A percentile compares a stretch with the other conserved stretches of the same genome.
Evolutionary conservation across 129 eudicot species (phyloP).

Genomic region (Flaveria robusta): DNA sequence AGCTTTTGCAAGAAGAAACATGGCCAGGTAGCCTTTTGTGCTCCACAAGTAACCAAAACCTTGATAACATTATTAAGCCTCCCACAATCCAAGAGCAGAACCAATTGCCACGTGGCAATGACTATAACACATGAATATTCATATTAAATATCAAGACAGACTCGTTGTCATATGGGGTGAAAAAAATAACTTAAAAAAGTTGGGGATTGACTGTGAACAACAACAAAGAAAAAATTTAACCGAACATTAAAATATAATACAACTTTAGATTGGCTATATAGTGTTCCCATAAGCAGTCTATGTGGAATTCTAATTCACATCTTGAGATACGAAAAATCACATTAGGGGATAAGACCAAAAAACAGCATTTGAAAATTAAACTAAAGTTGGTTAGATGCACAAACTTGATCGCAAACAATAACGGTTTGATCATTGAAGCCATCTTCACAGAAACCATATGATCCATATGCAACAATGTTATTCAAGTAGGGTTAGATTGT

Average conservation of each 20-base stretch:
- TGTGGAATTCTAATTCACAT: constrained; percentile 83
- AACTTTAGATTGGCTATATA: constrained; percentile 76
- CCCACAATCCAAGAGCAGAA: no score
- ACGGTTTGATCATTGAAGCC: constrained; percentile 74
- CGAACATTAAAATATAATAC: not conserved
- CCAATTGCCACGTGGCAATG: no score
- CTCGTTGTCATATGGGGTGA: no score
- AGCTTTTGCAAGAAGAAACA: no score
- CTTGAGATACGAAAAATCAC: constrained; percentile 23
- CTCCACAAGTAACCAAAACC: no score
- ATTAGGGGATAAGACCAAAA: constrained; percentile 13
- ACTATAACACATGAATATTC: no score
- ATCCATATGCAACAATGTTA: constrained; percentile 40
- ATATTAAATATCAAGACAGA: no score
- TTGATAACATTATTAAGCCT: no score
- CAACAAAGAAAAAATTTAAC: not conserved
- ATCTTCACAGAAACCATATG: constrained; percentile 53
- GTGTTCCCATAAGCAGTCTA: constrained; percentile 68
- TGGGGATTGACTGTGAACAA: not conserved
- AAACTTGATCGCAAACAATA: constrained; percentile 80
- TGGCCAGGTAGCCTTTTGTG: no score
- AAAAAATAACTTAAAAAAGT: no score
- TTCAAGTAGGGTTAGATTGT: constrained; percentile 2
- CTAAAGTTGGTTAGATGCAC: not conserved
- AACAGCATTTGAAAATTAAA: not conserved